Evolutionary conservation across 441 rosid species (phyloP).

Genomic region (Erodium texanum): DNA sequence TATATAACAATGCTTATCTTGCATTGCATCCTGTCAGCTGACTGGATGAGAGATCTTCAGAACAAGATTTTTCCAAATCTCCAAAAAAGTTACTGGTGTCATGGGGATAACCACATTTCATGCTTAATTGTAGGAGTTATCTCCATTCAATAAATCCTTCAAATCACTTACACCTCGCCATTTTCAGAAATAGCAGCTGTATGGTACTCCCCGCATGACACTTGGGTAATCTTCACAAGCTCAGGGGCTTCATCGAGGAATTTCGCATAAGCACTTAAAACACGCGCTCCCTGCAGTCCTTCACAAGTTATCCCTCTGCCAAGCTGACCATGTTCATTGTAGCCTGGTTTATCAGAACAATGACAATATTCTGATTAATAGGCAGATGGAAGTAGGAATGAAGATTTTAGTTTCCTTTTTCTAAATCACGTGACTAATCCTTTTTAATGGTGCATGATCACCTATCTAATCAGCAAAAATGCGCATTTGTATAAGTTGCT

Average conservation of each 20-base stretch:
- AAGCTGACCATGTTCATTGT: constrained; percentile 90
- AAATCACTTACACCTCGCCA: constrained; percentile 95
- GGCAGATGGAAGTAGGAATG: constrained; percentile 16
- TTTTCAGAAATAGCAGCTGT: constrained; percentile 78
- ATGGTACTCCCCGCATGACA: constrained; percentile 96
- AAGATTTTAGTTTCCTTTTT: neutral
- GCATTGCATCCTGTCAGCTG: constrained; percentile 54
- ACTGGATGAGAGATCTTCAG: constrained; percentile 33
- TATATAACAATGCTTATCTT: constrained; percentile 49
- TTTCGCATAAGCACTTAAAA: constrained; percentile 67
- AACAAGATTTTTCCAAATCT: constrained; percentile 42
- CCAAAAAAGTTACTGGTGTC: constrained; percentile 42
- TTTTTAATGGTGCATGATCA: neutral
- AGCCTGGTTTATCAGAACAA: constrained; percentile 50
- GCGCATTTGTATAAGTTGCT: constrained; percentile 1
- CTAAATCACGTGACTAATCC: neutral
- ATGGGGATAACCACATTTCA: constrained; percentile 38
- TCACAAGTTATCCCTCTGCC: constrained; percentile 94
- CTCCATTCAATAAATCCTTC: constrained; percentile 31
- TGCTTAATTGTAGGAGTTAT: constrained; percentile 35
- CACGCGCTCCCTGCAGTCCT: constrained; percentile 78
- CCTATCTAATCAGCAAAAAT: neutral
- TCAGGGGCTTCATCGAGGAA: constrained; percentile 95
- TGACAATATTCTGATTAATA: constrained; percentile 20
- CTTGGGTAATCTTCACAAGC: constrained; percentile 68